Percentiles rank a stretch among this genome's conserved stretches.
These are phyloP conservation scores for Aspergillus japonicus DNA, from an alignment of 2,329 filamentous ascomycete species.

Conservation along the genomic window DNA sequence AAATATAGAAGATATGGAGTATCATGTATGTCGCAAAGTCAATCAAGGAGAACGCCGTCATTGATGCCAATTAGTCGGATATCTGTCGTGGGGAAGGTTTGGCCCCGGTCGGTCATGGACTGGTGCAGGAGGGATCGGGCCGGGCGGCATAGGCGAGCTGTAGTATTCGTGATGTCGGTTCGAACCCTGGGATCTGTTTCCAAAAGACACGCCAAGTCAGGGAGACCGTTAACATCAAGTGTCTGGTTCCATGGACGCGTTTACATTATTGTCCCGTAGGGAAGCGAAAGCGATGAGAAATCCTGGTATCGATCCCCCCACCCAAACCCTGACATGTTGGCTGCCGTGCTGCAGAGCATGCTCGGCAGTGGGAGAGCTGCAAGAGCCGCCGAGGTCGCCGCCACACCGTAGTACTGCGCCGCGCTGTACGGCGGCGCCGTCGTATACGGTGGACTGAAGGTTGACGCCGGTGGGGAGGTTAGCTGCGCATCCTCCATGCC, in stretches of 20 bases:
- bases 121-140: background rate
- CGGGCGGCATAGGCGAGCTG: background rate
- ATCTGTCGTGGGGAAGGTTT: constrained; percentile 36
- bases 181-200: constrained; percentile 23
- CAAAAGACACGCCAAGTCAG: constrained; percentile 26
- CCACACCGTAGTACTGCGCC: constrained; percentile 72
- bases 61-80: constrained; percentile 51
- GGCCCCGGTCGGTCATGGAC: constrained; percentile 29
- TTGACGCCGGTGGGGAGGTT: constrained; percentile 69
- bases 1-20: constrained; percentile 40
- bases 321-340: constrained; percentile 74
- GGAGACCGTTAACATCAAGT: constrained; percentile 28
- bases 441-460: constrained; percentile 75
- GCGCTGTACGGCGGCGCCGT: constrained; percentile 63
- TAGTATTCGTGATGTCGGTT: constrained; percentile 15
- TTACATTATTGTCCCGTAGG: constrained; percentile 74
- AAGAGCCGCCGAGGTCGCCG: constrained; percentile 71
- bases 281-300: constrained; percentile 59
- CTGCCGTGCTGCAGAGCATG: constrained; percentile 80
- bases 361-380: constrained; percentile 79
- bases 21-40: constrained; percentile 45
- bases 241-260: constrained; percentile 33
- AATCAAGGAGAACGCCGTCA: constrained; percentile 55
- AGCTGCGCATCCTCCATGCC: constrained; percentile 70
- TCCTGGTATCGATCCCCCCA: constrained; percentile 79